Evolutionary conservation across 2,329 filamentous ascomycete species (phyloP).

Genomic region (Diaporthe sp.): DNA sequence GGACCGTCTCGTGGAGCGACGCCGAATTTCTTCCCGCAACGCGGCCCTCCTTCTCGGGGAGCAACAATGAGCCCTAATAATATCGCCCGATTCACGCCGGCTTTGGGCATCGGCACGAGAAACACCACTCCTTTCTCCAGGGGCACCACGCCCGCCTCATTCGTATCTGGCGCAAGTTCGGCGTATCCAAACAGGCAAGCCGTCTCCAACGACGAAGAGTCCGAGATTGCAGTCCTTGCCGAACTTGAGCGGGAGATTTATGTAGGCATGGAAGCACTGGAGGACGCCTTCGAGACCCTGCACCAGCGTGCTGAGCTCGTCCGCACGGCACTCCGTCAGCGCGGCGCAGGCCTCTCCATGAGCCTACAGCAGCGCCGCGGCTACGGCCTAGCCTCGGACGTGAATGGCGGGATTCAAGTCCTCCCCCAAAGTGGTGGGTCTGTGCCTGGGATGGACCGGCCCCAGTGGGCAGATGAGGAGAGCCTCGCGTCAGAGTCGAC

Average conservation of each 20-base stretch:
- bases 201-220: constrained; percentile 93
- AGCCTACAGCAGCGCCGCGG: constrained; percentile 68
- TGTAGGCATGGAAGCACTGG: constrained; percentile 90
- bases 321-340: constrained; percentile 81
- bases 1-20: constrained; percentile 63
- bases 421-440: constrained; percentile 59
- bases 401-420: constrained; percentile 61
- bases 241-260: constrained; percentile 96
- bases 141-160: constrained; percentile 60
- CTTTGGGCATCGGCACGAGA: constrained; percentile 51
- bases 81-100: constrained; percentile 49
- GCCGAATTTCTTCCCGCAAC: constrained; percentile 56
- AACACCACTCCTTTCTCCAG: constrained; percentile 62
- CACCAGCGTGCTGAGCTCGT: constrained; percentile 87
- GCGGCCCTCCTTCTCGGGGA: constrained; percentile 51
- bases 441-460: constrained; percentile 56
- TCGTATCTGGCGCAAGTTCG: constrained; percentile 58
- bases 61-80: constrained; percentile 52
- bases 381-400: constrained; percentile 37
- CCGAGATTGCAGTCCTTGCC: constrained; percentile 87
- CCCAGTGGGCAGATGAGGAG: constrained; percentile 56
- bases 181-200: constrained; percentile 59
- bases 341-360: constrained; percentile 79
- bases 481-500: constrained; percentile 60
- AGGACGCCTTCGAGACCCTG: constrained; percentile 93